phyloP scores from a whole-genome alignment of 495 filamentous ascomycete genomes.

The Parmelia sp. region DNA sequence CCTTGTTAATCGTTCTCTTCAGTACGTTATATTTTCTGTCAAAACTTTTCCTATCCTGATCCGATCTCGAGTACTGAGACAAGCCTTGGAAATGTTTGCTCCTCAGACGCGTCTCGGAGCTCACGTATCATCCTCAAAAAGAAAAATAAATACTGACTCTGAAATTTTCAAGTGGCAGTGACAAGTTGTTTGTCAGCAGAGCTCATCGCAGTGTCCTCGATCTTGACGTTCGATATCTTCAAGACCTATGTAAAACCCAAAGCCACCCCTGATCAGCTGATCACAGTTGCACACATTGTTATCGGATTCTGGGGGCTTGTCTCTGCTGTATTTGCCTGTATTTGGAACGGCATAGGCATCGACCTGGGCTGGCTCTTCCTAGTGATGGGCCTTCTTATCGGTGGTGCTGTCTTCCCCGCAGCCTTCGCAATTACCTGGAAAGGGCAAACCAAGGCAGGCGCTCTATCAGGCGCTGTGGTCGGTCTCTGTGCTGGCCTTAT shows the following conservation, averaged over 20 bases:
- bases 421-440: constrained; percentile 47
- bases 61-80: no score
- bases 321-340: constrained; percentile 40
- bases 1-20: constrained; percentile 46
- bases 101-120: no score
- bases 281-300: constrained; percentile 42
- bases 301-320: constrained; percentile 45
- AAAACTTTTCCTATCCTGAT: no score
- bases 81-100: no score
- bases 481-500: constrained; percentile 40
- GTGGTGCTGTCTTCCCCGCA: constrained; percentile 45
- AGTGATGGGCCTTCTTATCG: constrained; percentile 41
- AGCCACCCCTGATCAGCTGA: constrained; percentile 38
- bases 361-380: constrained; percentile 44
- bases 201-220: constrained; percentile 48
- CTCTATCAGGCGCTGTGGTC: constrained; percentile 40
- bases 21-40: no score
- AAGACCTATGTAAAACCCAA: constrained; percentile 46
- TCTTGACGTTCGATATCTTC: constrained; percentile 53
- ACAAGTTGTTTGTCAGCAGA: constrained; percentile 46
- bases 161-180: no score
- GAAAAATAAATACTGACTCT: no score
- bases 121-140: no score
- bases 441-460: constrained; percentile 39
- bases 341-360: constrained; percentile 40